Percentiles rank a stretch among this genome's conserved stretches.
These are phyloP conservation scores for Ophiocordyceps camponoti-floridani DNA, from an alignment of 2,329 filamentous ascomycete genomes.

Conservation along the genomic window DNA sequence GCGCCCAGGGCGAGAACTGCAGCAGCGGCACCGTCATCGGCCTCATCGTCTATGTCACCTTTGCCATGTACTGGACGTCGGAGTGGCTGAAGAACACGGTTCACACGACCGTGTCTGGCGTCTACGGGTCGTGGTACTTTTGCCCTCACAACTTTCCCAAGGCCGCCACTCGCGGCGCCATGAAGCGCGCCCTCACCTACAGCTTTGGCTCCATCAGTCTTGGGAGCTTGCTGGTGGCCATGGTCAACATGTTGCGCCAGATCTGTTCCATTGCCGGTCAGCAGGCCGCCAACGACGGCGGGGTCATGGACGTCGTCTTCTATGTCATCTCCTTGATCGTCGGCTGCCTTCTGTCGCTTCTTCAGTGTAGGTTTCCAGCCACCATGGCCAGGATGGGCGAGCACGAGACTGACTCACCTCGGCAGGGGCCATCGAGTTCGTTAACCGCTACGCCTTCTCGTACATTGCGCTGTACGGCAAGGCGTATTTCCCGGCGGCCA, in stretches of 20 bases:
- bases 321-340: slow-evolving; percentile 55
- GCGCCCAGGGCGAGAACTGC: slow-evolving; percentile 39
- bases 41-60: slow-evolving; percentile 70
- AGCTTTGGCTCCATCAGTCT: slow-evolving; percentile 84
- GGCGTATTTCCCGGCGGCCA: slow-evolving; percentile 68
- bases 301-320: slow-evolving; percentile 51
- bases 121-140: slow-evolving; percentile 93
- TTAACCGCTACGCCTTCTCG: slow-evolving; percentile 85
- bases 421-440: slow-evolving; percentile 58
- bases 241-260: slow-evolving; percentile 74
- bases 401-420: background rate
- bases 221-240: slow-evolving; percentile 69
- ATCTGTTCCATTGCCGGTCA: slow-evolving; percentile 57
- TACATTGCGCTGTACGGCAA: slow-evolving; percentile 91
- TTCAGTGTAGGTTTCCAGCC: slow-evolving; percentile 35
- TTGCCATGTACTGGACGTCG: slow-evolving; percentile 84
- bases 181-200: slow-evolving; percentile 69
- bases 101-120: slow-evolving; percentile 70
- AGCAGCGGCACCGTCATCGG: slow-evolving; percentile 65
- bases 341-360: slow-evolving; percentile 54
- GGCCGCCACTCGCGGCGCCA: slow-evolving; percentile 65
- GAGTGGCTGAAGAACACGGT: slow-evolving; percentile 92
- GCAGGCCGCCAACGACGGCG: slow-evolving; percentile 48
- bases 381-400: background rate
- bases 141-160: slow-evolving; percentile 51